Evolutionary conservation across 176 grass and related monocot genomes (phyloP), one percentile per base, ranked within the genome.

Genomic region (Aegilops bicornis): DNA sequence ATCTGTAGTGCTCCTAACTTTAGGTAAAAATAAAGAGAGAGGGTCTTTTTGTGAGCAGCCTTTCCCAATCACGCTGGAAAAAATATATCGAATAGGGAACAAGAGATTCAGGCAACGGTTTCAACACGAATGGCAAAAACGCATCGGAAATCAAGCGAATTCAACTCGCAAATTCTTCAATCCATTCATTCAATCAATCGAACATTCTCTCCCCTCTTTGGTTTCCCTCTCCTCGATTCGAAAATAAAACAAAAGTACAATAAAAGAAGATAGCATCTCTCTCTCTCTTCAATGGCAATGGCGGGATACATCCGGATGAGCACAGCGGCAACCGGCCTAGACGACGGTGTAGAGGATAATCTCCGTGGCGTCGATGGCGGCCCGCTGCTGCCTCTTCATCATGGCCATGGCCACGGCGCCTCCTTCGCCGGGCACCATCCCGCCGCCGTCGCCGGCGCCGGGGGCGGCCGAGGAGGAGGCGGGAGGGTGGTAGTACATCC

Each of bases 401-500:
- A 35, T 64, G 8, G 32, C 27, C 52, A 35, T 52, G 8, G 43
- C 27, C 8, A 19, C 58, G 13, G 64, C 20, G 5, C 68, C 81
- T 16, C 22, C 30, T 1, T 32, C 31, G 31, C 20, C 12, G 2
- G 43, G 37, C 78, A 80, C 14, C 78, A 52, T 76, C 73, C 43
- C 43, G 43, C 24, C 4, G 74, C 31, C 74, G 54, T 4, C 74
- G 22, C 48, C 67, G 60, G 7, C 10, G 8, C 13, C 10, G 64
- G 73, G 14, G 66, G 15, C 32, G 37, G 24, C 33, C 10, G 16
- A 64, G 1, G 39, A 64, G 1, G 39, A 83, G 23, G 40, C 54
- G 17, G 81, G 95, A 73, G 64, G 95, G 88, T 92, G 93, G 86
- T 94, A 97, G 90, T 97, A 97, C 78, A 94, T 59, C 8, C 90